phyloP scores from a whole-genome alignment of 2,329 filamentous ascomycete species.

The Scedosporium dehoogii region DNA sequence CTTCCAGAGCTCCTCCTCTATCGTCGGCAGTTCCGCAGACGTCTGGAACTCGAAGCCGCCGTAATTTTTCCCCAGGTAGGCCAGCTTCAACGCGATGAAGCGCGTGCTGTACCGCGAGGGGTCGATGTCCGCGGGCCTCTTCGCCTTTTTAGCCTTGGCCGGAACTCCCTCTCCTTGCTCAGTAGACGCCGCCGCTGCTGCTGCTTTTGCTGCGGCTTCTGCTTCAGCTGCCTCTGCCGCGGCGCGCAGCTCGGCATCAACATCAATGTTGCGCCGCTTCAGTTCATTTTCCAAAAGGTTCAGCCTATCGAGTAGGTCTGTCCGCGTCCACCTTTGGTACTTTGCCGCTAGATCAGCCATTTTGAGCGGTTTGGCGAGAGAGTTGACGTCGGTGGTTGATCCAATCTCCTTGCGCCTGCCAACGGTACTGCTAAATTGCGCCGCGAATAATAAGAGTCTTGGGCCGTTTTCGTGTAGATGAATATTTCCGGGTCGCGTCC shows the following conservation, averaged over 20 bases:
- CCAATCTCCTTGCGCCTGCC: neutral
- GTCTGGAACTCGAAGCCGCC: slow-evolving; percentile 86
- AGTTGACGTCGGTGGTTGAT: neutral
- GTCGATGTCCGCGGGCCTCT: slow-evolving; percentile 49
- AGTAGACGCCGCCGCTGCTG: slow-evolving; percentile 1
- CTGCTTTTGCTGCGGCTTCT: slow-evolving; percentile 6
- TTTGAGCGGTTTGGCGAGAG: slow-evolving; percentile 9
- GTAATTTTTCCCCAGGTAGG: slow-evolving; percentile 84
- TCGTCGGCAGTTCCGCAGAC: slow-evolving; percentile 62
- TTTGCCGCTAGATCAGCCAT: slow-evolving; percentile 23
- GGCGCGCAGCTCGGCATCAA: slow-evolving; percentile 8
- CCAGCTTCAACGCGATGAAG: slow-evolving; percentile 82
- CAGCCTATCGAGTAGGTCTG: slow-evolving; percentile 59
- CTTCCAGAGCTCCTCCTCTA: slow-evolving; percentile 92
- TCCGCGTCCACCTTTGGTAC: slow-evolving; percentile 60
- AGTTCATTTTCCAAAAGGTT: slow-evolving; percentile 58
- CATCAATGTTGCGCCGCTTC: slow-evolving; percentile 20
- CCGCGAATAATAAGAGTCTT: neutral
- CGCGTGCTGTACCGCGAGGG: slow-evolving; percentile 73
- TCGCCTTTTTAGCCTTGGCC: slow-evolving; percentile 23
- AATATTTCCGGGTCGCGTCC: neutral
- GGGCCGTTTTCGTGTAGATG: no score
- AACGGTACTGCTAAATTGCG: neutral
- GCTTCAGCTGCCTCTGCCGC: slow-evolving; percentile 6
- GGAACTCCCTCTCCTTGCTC: neutral